Conservation (phyloP, 2,329 filamentous ascomycete genomes). For the Cordyceps fumosorosea region DNA sequence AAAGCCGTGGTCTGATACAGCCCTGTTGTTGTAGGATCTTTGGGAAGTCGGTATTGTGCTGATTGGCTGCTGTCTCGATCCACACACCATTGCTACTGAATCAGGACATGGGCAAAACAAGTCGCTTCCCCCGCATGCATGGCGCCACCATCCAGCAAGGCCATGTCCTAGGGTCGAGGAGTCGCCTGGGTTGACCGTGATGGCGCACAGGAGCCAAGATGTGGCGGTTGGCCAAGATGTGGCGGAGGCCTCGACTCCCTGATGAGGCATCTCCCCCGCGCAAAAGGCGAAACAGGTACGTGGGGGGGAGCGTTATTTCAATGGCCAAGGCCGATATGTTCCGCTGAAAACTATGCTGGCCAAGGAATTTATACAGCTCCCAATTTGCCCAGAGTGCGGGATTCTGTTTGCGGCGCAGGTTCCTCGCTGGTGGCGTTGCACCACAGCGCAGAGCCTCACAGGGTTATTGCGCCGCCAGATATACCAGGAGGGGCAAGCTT, state of each 20-base stretch:
- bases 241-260: not conserved
- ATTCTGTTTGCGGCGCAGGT: too few relatives aligned
- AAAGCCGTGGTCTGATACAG: not conserved
- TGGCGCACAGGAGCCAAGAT: not conserved
- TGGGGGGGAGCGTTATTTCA: not conserved
- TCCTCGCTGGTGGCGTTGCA: not conserved
- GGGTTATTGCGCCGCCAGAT: too few relatives aligned
- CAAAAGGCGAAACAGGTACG: too few relatives aligned
- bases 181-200: not conserved
- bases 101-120: not conserved
- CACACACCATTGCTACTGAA: not conserved
- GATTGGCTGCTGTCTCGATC: not conserved
- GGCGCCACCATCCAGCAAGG: not conserved
- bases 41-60: not conserved
- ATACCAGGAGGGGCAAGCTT: too few relatives aligned
- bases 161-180: not conserved
- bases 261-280: not conserved
- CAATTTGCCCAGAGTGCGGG: too few relatives aligned
- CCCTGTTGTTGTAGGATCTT: not conserved
- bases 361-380: not conserved
- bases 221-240: not conserved
- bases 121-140: not conserved
- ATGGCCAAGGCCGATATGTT: not conserved
- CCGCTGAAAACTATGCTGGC: not conserved
- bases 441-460: too few relatives aligned